Evolutionary conservation across 495 filamentous ascomycete species (phyloP), one percentile per base, ranked within the genome.

Genomic region (Xylaria curta): DNA sequence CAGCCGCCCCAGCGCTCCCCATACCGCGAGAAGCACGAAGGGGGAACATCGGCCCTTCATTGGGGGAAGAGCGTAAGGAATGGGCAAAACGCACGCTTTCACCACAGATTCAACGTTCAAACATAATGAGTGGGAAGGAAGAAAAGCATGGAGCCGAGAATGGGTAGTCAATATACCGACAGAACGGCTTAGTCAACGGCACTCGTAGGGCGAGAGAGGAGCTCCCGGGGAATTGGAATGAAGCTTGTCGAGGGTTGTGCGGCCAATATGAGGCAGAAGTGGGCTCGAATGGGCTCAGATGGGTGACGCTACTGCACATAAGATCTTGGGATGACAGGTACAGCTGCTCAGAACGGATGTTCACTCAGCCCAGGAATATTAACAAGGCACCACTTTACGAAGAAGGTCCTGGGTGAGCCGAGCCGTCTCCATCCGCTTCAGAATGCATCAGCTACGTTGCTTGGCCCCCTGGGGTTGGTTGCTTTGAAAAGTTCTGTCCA

Each of bases 31-130:
- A 71, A 76, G 73, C 67, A 72, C 66, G 46, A 72, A 72, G 73
- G 72, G 73, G 69, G 71, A 63, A 61, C 73, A 76, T 74, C 70
- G 62, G 72, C 76, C 76, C 77, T 77, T 79, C 76, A 79, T 79
- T 74, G 72, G 74, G 72, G 73, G 69, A 31, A 38, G 31, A 72
- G 69, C 58, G 71, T 72, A 47, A 74, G 53, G 73, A 76, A 74
- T 62, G 68, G 68, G 68, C 56, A 44, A 70, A 64, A 70, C 59
- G 68, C 68, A 64, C 59, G 59, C 59, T 64, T 70, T 64, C 68
- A 70, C 68, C 68, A 70, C 68, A 56, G 33, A 8, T 38, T 70
- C 68, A 49, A 56, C 47, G 33, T 53, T 73, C 68, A 71, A 73
- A 73, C 72, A 76, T 77, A 70, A 74, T 76, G 75, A 36, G 28